Percentiles rank a stretch among this genome's conserved stretches.
These are phyloP conservation scores for Cladosporium sp. DNA, from an alignment of 2,329 filamentous ascomycete genomes.

Conservation along the genomic window DNA sequence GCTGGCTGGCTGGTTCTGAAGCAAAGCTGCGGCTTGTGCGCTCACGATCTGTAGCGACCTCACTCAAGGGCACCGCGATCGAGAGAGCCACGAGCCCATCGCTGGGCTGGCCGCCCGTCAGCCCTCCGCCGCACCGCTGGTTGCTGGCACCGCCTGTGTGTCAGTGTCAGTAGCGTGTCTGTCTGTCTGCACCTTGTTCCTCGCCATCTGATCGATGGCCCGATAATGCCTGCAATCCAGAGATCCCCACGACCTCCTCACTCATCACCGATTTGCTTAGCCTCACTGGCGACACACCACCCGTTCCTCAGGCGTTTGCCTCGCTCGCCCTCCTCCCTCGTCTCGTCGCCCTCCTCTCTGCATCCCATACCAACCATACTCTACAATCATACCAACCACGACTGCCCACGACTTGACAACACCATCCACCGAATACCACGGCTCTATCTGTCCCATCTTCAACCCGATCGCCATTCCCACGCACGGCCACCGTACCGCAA, in stretches of 20 bases:
- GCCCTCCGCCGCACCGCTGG: no score
- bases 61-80: slow-evolving; percentile 1
- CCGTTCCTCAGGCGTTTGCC: not conserved
- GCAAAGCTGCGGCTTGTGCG: no score
- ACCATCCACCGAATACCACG: not conserved
- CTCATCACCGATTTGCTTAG: not conserved
- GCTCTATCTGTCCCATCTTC: not conserved
- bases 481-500: not conserved
- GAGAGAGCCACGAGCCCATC: not conserved
- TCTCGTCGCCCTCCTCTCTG: not conserved
- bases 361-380: no score
- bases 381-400: not conserved
- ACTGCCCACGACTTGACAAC: not conserved
- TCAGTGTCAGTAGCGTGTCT: no score
- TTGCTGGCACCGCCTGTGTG: no score
- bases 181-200: no score
- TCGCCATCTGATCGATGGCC: not conserved
- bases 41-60: slow-evolving; percentile 7
- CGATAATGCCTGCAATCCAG: not conserved
- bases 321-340: not conserved
- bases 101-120: not conserved
- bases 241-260: not conserved
- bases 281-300: not conserved
- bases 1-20: not conserved
- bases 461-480: not conserved